Conservation (phyloP, 2,329 filamentous ascomycete species). For the Verticillium nubilum region DNA sequence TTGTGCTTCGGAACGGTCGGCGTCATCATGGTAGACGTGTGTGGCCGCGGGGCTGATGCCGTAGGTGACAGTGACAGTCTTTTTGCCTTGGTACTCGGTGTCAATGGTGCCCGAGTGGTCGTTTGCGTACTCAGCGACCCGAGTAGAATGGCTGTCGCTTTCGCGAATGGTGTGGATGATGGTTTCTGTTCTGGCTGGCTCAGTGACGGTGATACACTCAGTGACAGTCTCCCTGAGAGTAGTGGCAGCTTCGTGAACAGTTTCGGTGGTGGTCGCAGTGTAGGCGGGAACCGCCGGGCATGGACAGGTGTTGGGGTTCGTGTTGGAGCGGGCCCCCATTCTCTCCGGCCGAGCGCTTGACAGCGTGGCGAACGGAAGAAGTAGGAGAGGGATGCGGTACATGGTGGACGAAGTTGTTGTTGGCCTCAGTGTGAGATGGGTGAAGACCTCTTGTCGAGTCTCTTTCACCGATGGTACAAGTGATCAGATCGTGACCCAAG, state of each 20-base stretch:
- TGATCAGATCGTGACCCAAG: not conserved
- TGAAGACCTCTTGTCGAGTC: not conserved
- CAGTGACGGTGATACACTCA: slow-evolving; percentile 15
- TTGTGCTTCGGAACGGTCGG: not conserved
- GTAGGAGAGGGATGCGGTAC: not conserved
- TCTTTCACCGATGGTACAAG: not conserved
- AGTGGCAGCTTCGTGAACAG: slow-evolving; percentile 2
- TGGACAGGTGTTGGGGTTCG: slow-evolving; percentile 9
- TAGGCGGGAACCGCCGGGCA: slow-evolving; percentile 8
- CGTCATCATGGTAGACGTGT: not conserved
- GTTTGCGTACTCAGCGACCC: not conserved
- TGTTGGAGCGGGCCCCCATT: slow-evolving; percentile 4
- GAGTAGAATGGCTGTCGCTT: slow-evolving; percentile 16
- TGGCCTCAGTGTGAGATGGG: not conserved
- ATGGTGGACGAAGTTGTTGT: not conserved
- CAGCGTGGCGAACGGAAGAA: not conserved
- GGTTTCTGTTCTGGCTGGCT: slow-evolving; percentile 11
- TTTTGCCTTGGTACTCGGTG: not conserved
- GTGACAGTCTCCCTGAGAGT: slow-evolving; percentile 20
- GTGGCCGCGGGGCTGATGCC: not conserved
- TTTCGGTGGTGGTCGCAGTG: not conserved
- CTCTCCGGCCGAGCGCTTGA: slow-evolving; percentile 5
- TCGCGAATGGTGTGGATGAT: slow-evolving; percentile 17
- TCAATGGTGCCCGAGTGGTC: not conserved
- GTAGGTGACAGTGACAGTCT: slow-evolving; percentile 12